These are phyloP conservation scores for Gardenia jasminoides DNA, from an alignment of 257 asterid species.

Conservation along the genomic window DNA sequence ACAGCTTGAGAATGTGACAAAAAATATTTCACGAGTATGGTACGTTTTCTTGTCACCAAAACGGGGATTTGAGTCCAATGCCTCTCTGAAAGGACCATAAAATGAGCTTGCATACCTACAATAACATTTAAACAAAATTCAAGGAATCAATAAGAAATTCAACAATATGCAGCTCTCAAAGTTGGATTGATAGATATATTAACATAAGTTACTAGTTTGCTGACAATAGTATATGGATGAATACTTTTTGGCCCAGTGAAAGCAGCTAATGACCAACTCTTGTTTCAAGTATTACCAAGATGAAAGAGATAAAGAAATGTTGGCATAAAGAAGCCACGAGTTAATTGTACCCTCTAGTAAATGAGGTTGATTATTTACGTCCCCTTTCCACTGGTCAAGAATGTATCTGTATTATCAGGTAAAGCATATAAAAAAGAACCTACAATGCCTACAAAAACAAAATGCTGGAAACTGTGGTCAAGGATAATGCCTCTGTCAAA, in stretches of 20 bases:
- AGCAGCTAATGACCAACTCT: background rate
- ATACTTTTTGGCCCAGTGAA: background rate
- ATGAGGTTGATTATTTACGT: background rate
- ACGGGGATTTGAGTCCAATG: constrained; percentile 93
- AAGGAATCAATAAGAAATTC: constrained; percentile 2
- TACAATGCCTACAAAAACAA: background rate
- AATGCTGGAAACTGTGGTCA: background rate
- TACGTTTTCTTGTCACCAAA: constrained; percentile 99
- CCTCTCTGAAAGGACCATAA: constrained; percentile 97
- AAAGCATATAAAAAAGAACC: background rate
- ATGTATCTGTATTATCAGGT: background rate
- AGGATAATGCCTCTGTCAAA: background rate
- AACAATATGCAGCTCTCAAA: background rate
- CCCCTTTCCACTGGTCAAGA: background rate
- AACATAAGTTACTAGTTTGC: background rate
- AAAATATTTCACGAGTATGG: background rate
- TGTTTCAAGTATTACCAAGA: background rate
- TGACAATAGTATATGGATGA: background rate
- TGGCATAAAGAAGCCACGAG: background rate
- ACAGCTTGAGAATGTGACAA: background rate
- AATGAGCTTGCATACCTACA: constrained; percentile 94
- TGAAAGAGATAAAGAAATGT: background rate
- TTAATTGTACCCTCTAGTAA: too few species aligned
- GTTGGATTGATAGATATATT: background rate
- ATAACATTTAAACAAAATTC: constrained; percentile 10